Evolutionary conservation across 2,329 filamentous ascomycete species (phyloP).

Genomic region (Hypoxylon sp.): DNA sequence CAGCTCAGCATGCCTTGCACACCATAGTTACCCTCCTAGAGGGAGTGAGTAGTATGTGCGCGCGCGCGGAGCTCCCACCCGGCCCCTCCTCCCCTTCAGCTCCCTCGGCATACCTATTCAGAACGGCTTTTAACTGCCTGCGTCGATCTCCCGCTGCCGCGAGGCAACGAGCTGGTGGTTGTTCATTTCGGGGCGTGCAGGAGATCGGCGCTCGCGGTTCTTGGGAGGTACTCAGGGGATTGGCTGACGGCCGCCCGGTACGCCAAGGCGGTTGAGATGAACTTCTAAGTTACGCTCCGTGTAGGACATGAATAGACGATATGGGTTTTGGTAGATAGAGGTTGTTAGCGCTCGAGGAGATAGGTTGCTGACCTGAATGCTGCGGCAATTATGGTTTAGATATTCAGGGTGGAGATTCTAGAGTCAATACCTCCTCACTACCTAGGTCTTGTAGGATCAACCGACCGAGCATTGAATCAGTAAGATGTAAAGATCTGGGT

Average conservation of each 20-base stretch:
- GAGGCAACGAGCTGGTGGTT: not conserved
- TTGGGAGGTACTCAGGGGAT: not conserved
- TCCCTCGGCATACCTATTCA: slow-evolving; percentile 3
- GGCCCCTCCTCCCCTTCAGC: not conserved
- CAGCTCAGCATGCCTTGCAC: not conserved
- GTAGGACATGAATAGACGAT: too few relatives aligned
- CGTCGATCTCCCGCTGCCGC: not conserved
- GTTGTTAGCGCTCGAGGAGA: too few relatives aligned
- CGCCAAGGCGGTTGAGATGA: not conserved
- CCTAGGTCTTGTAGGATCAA: too few relatives aligned
- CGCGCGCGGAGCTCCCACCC: not conserved
- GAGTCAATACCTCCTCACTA: too few relatives aligned
- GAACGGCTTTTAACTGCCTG: not conserved
- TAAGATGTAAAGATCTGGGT: too few relatives aligned
- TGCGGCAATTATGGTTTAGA: too few relatives aligned
- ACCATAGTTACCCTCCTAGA: not conserved
- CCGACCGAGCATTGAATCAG: too few relatives aligned
- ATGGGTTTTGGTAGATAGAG: too few relatives aligned
- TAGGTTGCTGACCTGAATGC: too few relatives aligned
- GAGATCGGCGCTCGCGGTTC: not conserved
- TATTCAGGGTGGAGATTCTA: too few relatives aligned
- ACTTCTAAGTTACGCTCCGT: not conserved
- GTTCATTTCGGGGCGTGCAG: not conserved
- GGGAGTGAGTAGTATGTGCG: not conserved
- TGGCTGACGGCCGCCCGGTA: not conserved